A percentile compares a stretch with the other conserved stretches of the same genome.
phyloP scores from a whole-genome alignment of 2,329 filamentous ascomycete genomes.

The Cercospora sp. region DNA sequence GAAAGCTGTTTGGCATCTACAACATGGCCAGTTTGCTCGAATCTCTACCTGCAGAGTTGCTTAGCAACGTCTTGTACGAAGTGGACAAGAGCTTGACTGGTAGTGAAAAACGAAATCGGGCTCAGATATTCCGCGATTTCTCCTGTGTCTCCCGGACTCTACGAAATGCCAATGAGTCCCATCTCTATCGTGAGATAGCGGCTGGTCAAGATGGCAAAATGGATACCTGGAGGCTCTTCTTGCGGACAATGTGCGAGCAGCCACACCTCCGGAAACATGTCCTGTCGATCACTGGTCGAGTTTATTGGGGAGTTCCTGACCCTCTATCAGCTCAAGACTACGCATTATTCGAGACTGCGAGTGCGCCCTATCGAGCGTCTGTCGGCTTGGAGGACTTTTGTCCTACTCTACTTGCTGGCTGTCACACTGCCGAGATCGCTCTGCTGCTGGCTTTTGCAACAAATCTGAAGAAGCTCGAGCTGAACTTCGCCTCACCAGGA shows the following conservation, averaged over 20 bases:
- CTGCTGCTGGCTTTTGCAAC: not conserved
- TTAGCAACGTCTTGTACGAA: not conserved
- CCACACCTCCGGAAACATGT: not conserved
- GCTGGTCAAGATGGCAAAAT: not conserved
- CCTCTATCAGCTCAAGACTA: not conserved
- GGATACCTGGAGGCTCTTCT: not conserved
- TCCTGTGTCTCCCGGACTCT: not conserved
- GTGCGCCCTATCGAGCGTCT: no score
- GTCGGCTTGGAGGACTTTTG: not conserved
- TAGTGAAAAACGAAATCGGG: not conserved
- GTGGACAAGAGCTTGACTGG: not conserved
- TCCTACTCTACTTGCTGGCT: not conserved
- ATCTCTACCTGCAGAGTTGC: not conserved
- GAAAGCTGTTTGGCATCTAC: not conserved
- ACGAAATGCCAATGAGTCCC: not conserved
- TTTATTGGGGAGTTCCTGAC: rapidly evolving
- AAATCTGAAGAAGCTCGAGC: not conserved
- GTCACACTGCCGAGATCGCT: not conserved
- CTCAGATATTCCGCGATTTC: not conserved
- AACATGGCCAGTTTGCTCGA: not conserved
- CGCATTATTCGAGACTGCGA: not conserved
- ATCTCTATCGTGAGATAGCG: not conserved
- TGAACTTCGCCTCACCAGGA: not conserved
- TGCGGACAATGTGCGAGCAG: not conserved
- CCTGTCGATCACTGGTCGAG: not conserved